Percentiles rank a stretch among this genome's conserved stretches.
Evolutionary conservation across 202 grass and related monocot species (phyloP).

Genomic region (Setaria italica): DNA sequence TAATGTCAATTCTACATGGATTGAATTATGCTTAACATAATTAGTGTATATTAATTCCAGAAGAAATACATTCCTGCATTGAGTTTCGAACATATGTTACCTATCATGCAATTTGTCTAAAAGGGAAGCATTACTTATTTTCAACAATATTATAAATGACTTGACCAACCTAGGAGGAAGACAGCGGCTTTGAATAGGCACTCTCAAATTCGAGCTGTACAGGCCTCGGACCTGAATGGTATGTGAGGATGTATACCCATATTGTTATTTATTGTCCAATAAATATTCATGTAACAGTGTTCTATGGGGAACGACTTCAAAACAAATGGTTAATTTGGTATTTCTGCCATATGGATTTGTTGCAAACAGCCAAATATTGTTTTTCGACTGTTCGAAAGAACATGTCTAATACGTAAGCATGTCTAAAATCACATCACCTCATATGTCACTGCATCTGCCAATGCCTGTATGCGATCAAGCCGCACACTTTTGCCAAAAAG

Average conservation of each 20-base stretch:
- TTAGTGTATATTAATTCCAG: neutral
- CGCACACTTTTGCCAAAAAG: conserved; percentile 73
- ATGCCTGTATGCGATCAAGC: conserved; percentile 77
- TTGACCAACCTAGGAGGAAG: neutral
- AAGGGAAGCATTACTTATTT: neutral
- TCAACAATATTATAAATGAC: neutral
- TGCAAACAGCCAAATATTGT: neutral
- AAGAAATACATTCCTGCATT: neutral
- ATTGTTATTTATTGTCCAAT: neutral
- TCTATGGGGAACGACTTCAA: neutral
- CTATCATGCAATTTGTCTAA: neutral
- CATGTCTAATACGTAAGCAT: neutral
- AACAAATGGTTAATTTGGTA: neutral
- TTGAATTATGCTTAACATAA: neutral
- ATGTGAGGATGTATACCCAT: neutral
- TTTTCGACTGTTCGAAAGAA: neutral
- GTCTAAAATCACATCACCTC: conserved; percentile 60
- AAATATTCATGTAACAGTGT: neutral
- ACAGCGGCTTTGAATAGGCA: neutral
- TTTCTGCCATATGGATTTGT: neutral
- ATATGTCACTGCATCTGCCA: conserved; percentile 86
- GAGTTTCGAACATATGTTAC: neutral
- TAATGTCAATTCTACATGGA: neutral
- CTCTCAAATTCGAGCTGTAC: neutral
- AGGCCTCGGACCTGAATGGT: neutral